A percentile compares a stretch with the other conserved stretches of the same genome.
Evolutionary conservation across 768 basidiomycete species (phyloP).

Genomic region (Russula virescens): DNA sequence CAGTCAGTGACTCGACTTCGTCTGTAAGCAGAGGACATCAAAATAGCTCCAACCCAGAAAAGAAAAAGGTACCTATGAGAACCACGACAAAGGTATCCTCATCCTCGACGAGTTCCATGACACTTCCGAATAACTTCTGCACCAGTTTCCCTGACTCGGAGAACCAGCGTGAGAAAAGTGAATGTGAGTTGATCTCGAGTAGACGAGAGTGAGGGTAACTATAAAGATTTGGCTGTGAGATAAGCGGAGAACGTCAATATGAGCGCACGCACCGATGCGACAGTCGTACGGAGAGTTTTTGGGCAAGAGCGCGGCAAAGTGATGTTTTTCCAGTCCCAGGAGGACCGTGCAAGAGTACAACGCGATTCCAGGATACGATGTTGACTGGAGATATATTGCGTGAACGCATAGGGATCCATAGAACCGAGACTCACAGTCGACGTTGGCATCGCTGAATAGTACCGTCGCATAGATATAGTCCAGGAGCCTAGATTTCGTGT

Average conservation of each 20-base stretch:
- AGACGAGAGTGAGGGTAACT: conserved; percentile 86
- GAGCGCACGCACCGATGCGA: conserved; percentile 57
- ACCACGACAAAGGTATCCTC: conserved; percentile 90
- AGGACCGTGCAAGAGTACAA: conserved; percentile 91
- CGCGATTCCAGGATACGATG: conserved; percentile 91
- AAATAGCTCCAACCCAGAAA: background rate
- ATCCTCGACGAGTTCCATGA: conserved; percentile 89
- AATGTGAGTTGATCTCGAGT: conserved; percentile 97
- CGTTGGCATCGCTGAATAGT: conserved; percentile 81
- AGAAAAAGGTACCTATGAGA: conserved; percentile 62
- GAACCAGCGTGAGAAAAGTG: conserved; percentile 98
- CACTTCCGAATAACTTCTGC: conserved; percentile 82
- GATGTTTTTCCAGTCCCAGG: conserved; percentile 98
- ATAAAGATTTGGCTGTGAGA: background rate
- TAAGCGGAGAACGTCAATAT: background rate
- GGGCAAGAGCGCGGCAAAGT: conserved; percentile 88
- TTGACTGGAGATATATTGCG: conserved; percentile 51
- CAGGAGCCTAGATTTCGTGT: conserved; percentile 82
- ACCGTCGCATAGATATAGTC: conserved; percentile 95
- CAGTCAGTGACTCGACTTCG: conserved; percentile 94
- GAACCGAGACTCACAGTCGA: conserved; percentile 56
- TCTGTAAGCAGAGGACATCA: conserved; percentile 42
- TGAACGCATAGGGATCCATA: conserved; percentile 5
- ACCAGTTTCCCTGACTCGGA: conserved; percentile 98
- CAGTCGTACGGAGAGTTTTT: conserved; percentile 89